phyloP scores from a whole-genome alignment of 768 basidiomycete genomes.

The Trametes gibbosa region DNA sequence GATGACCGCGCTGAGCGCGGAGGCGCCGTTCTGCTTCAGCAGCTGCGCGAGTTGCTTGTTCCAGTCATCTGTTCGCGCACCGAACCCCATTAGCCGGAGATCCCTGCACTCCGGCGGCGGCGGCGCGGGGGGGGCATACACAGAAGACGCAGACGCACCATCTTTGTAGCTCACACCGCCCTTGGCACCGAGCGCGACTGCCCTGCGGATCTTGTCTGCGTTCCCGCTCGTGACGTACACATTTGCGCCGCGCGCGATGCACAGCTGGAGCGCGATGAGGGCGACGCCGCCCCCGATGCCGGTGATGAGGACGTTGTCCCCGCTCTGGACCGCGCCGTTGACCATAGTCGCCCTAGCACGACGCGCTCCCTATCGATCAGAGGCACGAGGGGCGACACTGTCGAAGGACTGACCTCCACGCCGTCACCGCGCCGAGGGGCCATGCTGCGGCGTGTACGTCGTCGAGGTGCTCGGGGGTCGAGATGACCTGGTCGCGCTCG shows the following conservation, averaged over 20 bases:
- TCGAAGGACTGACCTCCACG: constrained; percentile 63
- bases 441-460: constrained; percentile 72
- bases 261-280: constrained; percentile 69
- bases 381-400: constrained; percentile 3
- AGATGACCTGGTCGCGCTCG: constrained; percentile 64
- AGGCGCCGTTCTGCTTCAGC: constrained; percentile 27
- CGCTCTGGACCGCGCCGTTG: constrained; percentile 58
- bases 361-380: background rate
- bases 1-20: constrained; percentile 39
- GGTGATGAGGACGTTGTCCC: constrained; percentile 76
- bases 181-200: constrained; percentile 64
- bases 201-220: constrained; percentile 65
- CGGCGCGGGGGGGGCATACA: no score
- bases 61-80: constrained; percentile 31
- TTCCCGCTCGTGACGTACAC: constrained; percentile 83
- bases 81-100: background rate
- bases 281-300: constrained; percentile 87
- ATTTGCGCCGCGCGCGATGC: constrained; percentile 67
- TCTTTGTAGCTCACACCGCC: constrained; percentile 77
- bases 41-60: constrained; percentile 32
- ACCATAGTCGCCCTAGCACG: constrained; percentile 56
- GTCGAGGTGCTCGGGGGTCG: constrained; percentile 62
- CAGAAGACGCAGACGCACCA: constrained; percentile 33
- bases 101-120: no score
- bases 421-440: constrained; percentile 76